Percentiles rank a stretch among this genome's conserved stretches.
phyloP scores from a whole-genome alignment of 345 rosid species.

The Pugionium cornutum region DNA sequence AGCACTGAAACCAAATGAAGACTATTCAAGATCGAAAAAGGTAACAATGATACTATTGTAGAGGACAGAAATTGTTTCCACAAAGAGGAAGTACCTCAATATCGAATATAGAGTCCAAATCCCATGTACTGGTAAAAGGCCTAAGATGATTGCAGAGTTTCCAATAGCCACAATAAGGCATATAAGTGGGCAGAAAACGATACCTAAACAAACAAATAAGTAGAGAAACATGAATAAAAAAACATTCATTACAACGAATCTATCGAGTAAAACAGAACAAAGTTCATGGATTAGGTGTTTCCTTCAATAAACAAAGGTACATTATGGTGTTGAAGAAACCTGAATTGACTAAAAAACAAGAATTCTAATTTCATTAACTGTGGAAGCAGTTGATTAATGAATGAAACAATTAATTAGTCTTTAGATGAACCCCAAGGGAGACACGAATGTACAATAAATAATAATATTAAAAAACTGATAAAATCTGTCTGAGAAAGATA shows the following conservation, averaged over 20 bases:
- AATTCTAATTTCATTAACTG: not conserved
- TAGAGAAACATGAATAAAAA: not conserved
- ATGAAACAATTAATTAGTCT: slow-evolving; percentile 13
- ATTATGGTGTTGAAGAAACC: slow-evolving; percentile 15
- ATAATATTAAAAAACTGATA: not conserved
- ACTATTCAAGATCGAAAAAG: slow-evolving; percentile 10
- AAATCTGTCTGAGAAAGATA: not conserved
- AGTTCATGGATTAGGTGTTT: not conserved
- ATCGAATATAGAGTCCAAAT: slow-evolving; percentile 71
- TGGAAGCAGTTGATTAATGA: slow-evolving; percentile 15
- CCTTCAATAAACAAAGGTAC: not conserved
- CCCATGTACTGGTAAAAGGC: slow-evolving; percentile 63
- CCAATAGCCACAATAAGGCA: slow-evolving; percentile 72
- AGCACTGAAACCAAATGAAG: slow-evolving; percentile 55
- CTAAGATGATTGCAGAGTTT: slow-evolving; percentile 66
- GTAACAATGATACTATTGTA: slow-evolving; percentile 7
- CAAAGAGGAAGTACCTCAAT: slow-evolving; percentile 54
- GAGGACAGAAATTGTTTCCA: slow-evolving; percentile 10
- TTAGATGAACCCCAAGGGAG: not conserved
- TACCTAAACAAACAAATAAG: slow-evolving; percentile 50
- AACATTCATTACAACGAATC: not conserved
- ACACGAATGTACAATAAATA: not conserved
- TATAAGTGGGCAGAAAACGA: slow-evolving; percentile 64
- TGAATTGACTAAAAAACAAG: not conserved
- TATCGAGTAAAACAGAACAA: slow-evolving; percentile 6